A percentile compares a stretch with the other conserved stretches of the same genome.
These are phyloP conservation scores for Trypanosomatidae sp. DNA, from an alignment of 208 protist species.

Conservation along the genomic window DNA sequence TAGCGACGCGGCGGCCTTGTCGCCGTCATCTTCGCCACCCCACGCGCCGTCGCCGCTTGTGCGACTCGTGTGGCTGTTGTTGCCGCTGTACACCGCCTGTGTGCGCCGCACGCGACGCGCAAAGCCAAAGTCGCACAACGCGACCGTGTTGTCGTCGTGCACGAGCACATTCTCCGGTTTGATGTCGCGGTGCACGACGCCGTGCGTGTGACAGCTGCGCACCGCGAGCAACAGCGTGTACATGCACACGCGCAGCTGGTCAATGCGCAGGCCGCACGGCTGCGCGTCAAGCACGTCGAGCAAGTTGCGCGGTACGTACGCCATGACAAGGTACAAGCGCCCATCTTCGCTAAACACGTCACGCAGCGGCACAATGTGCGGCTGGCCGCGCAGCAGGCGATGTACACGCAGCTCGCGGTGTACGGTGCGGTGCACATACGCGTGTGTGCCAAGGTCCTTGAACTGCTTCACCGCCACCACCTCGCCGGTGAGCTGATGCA, in stretches of 20 bases:
- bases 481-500: slow-evolving; percentile 52
- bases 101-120: slow-evolving; percentile 32
- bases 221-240: slow-evolving; percentile 87
- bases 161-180: slow-evolving; percentile 89
- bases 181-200: slow-evolving; percentile 85
- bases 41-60: not conserved
- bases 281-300: slow-evolving; percentile 77
- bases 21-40: not conserved
- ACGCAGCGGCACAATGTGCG: slow-evolving; percentile 83
- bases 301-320: slow-evolving; percentile 83
- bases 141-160: slow-evolving; percentile 23
- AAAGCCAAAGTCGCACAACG: slow-evolving; percentile 86
- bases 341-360: slow-evolving; percentile 77
- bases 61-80: too few species aligned
- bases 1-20: not conserved
- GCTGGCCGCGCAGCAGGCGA: slow-evolving; percentile 77
- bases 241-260: slow-evolving; percentile 45
- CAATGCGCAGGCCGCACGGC: slow-evolving; percentile 28
- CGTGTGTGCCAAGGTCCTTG: slow-evolving; percentile 81
- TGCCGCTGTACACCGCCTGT: not conserved
- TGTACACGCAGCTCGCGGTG: slow-evolving; percentile 88
- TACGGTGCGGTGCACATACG: slow-evolving; percentile 80
- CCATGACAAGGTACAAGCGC: slow-evolving; percentile 90
- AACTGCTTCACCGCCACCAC: slow-evolving; percentile 93
- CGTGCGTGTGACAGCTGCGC: slow-evolving; percentile 81